Evolutionary conservation across 78 protist genomes (phyloP).

Genomic region (Dictyostelium citrinum): DNA sequence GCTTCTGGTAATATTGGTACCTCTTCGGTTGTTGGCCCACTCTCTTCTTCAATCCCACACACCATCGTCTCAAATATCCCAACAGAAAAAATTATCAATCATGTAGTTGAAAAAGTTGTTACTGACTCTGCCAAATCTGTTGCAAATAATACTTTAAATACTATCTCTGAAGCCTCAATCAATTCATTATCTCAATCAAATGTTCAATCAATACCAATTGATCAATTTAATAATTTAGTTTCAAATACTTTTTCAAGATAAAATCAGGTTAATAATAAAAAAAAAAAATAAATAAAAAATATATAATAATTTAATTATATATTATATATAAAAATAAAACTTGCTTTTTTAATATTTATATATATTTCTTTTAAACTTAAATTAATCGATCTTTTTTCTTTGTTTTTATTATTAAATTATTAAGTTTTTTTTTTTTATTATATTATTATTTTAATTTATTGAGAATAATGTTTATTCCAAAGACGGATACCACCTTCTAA

Average conservation of each 20-base stretch:
- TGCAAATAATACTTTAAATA: neutral
- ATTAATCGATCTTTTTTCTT: neutral
- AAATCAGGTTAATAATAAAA: neutral
- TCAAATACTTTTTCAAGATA: conserved; percentile 1
- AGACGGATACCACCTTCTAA: conserved; percentile 61
- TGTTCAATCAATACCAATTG: neutral
- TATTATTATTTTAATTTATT: neutral
- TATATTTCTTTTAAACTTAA: neutral
- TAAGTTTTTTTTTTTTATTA: neutral
- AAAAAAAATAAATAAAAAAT: neutral
- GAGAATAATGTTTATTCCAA: conserved; percentile 10
- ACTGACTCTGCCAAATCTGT: neutral
- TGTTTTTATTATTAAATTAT: neutral
- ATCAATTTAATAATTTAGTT: neutral
- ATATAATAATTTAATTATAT: neutral
- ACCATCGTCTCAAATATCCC: neutral
- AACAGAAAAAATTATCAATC: neutral
- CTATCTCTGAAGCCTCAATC: neutral
- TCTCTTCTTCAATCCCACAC: neutral
- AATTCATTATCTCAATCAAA: neutral
- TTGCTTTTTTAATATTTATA: neutral
- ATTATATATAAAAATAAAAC: neutral
- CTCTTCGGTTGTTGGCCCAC: neutral
- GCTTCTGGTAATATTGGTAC: neutral
- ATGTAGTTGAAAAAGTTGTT: neutral